Conservation (phyloP, 1,284 basidiomycete species). For the Ustilago trichophora region DNA sequence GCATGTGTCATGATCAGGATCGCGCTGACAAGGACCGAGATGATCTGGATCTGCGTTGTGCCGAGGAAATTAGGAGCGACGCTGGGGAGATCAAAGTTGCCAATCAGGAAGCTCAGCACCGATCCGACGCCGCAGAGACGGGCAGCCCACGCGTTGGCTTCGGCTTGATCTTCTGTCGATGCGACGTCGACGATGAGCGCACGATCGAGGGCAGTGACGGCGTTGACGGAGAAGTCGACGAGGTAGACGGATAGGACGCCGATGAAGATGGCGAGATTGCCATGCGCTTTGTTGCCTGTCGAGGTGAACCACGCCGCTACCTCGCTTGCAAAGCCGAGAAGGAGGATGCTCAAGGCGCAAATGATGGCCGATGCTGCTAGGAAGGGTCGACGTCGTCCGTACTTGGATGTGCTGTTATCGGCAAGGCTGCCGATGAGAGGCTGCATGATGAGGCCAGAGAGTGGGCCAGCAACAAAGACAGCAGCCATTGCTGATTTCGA, state of each 20-base stretch:
- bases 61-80: conserved; percentile 28
- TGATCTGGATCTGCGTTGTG: conserved; percentile 42
- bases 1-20: conserved; percentile 53
- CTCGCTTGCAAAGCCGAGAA: conserved; percentile 64
- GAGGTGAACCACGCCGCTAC: conserved; percentile 43
- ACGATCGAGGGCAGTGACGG: conserved; percentile 83
- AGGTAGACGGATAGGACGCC: conserved; percentile 86
- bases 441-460: conserved; percentile 66
- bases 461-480: conserved; percentile 60
- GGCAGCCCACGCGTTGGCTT: conserved; percentile 93
- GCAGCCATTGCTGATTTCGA: conserved; percentile 57
- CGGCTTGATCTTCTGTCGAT: conserved; percentile 76
- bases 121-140: conserved; percentile 72
- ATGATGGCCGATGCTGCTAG: conserved; percentile 60
- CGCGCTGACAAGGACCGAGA: conserved; percentile 44
- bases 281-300: conserved; percentile 22
- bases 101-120: conserved; percentile 61
- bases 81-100: conserved; percentile 54
- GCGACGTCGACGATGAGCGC: conserved; percentile 77
- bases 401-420: conserved; percentile 64
- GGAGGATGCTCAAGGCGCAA: conserved; percentile 58
- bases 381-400: conserved; percentile 67
- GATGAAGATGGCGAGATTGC: conserved; percentile 75
- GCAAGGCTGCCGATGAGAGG: conserved; percentile 65
- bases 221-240: conserved; percentile 93